Percentiles rank a stretch among this genome's conserved stretches.
phyloP scores from a whole-genome alignment of 768 basidiomycete genomes.

The Agrocybe chaxingu region DNA sequence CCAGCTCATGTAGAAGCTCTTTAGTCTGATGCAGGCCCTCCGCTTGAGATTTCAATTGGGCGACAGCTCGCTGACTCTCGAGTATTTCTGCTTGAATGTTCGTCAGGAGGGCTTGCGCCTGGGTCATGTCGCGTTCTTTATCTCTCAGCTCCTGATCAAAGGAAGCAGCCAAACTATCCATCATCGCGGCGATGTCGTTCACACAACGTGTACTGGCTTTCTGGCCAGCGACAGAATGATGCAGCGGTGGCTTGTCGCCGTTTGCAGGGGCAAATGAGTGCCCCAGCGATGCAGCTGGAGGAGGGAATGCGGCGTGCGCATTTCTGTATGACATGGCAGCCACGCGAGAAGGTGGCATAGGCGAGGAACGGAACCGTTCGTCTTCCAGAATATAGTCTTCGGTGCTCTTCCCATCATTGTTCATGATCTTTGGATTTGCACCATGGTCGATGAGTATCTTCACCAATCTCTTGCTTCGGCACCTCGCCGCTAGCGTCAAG shows the following conservation, averaged over 20 bases:
- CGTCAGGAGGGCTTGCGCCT: conserved; percentile 81
- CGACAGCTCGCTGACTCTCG: conserved; percentile 76
- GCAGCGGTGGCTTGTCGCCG: conserved; percentile 70
- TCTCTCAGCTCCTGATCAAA: conserved; percentile 91
- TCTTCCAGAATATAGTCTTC: conserved; percentile 99
- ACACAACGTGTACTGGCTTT: conserved; percentile 82
- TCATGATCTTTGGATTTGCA: conserved; percentile 91
- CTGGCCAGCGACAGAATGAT: conserved; percentile 83
- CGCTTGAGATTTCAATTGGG: conserved; percentile 65
- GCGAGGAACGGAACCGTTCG: conserved; percentile 92
- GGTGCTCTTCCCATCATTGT: conserved; percentile 93
- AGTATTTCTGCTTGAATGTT: conserved; percentile 90
- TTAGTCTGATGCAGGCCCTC: conserved; percentile 63
- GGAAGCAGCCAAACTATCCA: conserved; percentile 83
- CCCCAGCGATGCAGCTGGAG: conserved; percentile 34
- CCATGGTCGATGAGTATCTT: conserved; percentile 95
- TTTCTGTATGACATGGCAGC: conserved; percentile 72
- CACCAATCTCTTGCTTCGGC: conserved; percentile 91
- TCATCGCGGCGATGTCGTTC: conserved; percentile 80
- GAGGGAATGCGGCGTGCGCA: conserved; percentile 57
- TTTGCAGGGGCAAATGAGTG: conserved; percentile 47
- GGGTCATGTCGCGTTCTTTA: conserved; percentile 87
- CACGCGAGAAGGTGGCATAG: conserved; percentile 68
- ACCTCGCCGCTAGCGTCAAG: conserved; percentile 92
- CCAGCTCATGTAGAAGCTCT: conserved; percentile 55